Base-by-base conservation (phyloP, 2,329 filamentous ascomycete genomes). In the Sodiomyces alkalinus region DNA sequence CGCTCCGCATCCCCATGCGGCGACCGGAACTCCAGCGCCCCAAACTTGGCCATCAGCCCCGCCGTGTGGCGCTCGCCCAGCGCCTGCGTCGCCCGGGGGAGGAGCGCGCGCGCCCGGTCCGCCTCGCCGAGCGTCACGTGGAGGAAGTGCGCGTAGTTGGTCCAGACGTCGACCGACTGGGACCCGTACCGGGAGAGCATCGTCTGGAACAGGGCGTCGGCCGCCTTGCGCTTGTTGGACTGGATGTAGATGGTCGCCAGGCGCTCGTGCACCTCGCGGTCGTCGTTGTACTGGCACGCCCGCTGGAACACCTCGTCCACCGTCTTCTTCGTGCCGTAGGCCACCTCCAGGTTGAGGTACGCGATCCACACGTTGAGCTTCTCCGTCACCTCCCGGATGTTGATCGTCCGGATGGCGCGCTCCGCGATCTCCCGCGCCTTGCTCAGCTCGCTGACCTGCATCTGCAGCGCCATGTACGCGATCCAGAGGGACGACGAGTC, bases 401-500 rank as follows among this genome's bases (percentile, higher is more conserved):
- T 80, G 58, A 98, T 96, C 11, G 80, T 92, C 47, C 78, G 76
- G 38, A 96, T 69, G 12, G 90, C 90, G 35, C 90, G 79, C 55
- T 94, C 80, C 2, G 83, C 86, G 33, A 94, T 78, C 39, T 87
- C 80, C 27, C 87, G 74, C 9, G 90, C 86, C 53, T 85, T 90
- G 35, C 77, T 73, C 13, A 92, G 64, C 54, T 98, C 90, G 47
- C 82, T 82, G 29, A 92, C 70, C 47, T 92, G 79, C 52, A 94
- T 76, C 55, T 96, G 83, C 67, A 92, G 92, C n/a, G 86, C 85
- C 83, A 98, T 96, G 58, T 98, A 98, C 39, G 82, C 72, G 30
- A 94, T 81, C 90, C 90, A 98, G 17, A 96, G 68, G 36, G 78
- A 64, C 1, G 87, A 92, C n/a, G 81, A 87, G 55, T 96, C 85